A percentile compares a stretch with the other conserved stretches of the same genome.
Conservation (phyloP, 768 basidiomycete species). For the Macrolepiota fuliginosa region DNA sequence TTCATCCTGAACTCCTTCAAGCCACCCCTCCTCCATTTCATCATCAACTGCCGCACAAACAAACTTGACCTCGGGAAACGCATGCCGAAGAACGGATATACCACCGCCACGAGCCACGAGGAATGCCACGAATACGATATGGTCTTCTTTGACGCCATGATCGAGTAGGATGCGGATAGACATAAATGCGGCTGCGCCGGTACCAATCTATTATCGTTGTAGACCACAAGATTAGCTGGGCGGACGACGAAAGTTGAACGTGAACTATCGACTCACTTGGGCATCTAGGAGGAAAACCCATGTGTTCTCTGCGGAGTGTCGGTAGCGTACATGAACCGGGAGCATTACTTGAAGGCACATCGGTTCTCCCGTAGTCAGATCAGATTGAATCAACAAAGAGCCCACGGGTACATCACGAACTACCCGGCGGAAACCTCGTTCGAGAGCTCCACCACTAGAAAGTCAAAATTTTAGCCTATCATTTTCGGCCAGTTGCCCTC, state of each 20-base stretch:
- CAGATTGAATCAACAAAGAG: constrained; percentile 88
- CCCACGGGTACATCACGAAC: constrained; percentile 85
- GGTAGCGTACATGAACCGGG: constrained; percentile 67
- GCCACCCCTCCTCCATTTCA: constrained; percentile 71
- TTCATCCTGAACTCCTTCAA: constrained; percentile 53
- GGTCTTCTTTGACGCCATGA: constrained; percentile 82
- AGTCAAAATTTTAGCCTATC: background rate
- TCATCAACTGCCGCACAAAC: constrained; percentile 85
- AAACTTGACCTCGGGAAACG: constrained; percentile 84
- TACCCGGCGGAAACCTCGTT: constrained; percentile 87
- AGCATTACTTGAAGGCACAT: constrained; percentile 80
- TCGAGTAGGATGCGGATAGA: constrained; percentile 91
- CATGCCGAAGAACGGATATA: constrained; percentile 68
- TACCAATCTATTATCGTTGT: constrained; percentile 65
- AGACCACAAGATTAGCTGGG: background rate
- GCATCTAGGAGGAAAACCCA: constrained; percentile 91
- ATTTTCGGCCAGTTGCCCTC: background rate
- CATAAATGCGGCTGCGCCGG: constrained; percentile 93
- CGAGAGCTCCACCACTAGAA: constrained; percentile 81
- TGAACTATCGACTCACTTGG: constrained; percentile 48
- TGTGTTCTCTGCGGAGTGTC: constrained; percentile 60
- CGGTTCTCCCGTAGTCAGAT: constrained; percentile 82
- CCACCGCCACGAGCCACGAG: constrained; percentile 84
- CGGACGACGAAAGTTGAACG: background rate
- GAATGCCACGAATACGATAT: constrained; percentile 89